Evolutionary conservation across 1,139 yeast species (phyloP).

Genomic region (Candida sp.): DNA sequence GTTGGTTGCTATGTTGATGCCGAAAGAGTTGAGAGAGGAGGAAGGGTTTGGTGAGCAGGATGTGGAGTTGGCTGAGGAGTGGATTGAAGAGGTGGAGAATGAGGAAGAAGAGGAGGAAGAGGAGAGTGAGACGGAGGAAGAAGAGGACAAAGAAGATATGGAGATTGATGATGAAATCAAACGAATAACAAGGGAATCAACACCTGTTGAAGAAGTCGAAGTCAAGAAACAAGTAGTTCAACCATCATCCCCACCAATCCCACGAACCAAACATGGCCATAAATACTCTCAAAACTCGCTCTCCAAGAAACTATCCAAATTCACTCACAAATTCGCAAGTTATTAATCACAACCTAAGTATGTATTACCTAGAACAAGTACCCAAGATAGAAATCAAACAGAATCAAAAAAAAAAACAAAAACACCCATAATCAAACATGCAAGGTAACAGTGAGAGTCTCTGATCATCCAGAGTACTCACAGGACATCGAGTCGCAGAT

Average conservation of each 20-base stretch:
- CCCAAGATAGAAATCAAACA: too few species aligned
- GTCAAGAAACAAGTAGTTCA: background rate
- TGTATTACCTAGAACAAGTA: too few species aligned
- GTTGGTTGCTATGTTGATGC: slow-evolving; percentile 15
- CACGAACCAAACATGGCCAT: background rate
- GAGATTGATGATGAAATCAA: background rate
- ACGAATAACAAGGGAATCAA: background rate
- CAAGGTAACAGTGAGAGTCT: background rate
- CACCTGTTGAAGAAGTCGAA: background rate
- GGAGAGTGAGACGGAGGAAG: slow-evolving; percentile 2
- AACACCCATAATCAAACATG: too few species aligned
- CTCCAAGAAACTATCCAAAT: background rate
- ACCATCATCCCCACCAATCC: background rate
- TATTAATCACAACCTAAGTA: too few species aligned
- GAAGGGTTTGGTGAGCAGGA: slow-evolving; percentile 7
- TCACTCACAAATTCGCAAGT: background rate
- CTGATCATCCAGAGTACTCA: background rate
- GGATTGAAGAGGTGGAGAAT: background rate
- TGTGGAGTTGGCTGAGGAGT: slow-evolving; percentile 5
- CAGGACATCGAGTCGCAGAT: too few species aligned
- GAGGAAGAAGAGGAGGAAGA: background rate
- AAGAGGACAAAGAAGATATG: slow-evolving; percentile 5
- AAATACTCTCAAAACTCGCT: slow-evolving; percentile 1
- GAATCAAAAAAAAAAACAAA: too few species aligned
- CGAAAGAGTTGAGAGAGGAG: slow-evolving; percentile 8